A percentile compares a stretch with the other conserved stretches of the same genome.
Conservation (phyloP, 371 early-diverging fungal genomes). For the Nematocida sp. region DNA sequence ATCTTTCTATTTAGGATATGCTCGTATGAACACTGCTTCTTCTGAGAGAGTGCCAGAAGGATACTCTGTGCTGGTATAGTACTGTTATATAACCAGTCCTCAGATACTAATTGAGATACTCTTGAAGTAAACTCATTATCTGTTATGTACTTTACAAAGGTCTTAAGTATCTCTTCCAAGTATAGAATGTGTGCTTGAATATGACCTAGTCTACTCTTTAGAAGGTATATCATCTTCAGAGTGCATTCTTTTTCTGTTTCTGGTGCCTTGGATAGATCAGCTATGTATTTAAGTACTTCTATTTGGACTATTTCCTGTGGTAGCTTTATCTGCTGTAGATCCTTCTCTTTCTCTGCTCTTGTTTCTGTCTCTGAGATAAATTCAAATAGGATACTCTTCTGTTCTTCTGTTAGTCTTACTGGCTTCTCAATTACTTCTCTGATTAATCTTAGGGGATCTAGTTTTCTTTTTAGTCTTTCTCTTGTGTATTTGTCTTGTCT, state of each 20-base stretch:
- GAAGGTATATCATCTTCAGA: not conserved
- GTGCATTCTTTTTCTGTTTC: not conserved
- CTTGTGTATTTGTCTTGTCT: not conserved
- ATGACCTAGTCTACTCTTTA: not conserved
- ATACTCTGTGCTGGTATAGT: slow-evolving; percentile 31
- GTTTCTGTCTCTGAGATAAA: not conserved
- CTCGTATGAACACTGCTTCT: not conserved
- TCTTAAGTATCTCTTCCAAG: slow-evolving; percentile 14
- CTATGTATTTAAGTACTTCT: not conserved
- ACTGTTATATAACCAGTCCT: slow-evolving; percentile 21
- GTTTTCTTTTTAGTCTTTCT: slow-evolving; percentile 31
- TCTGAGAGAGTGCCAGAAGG: not conserved
- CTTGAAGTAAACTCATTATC: not conserved
- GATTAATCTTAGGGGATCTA: not conserved
- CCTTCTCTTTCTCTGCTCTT: not conserved
- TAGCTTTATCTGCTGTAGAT: too few relatives aligned
- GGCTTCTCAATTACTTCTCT: slow-evolving; percentile 9
- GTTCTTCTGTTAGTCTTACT: not conserved
- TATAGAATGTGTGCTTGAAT: slow-evolving; percentile 21
- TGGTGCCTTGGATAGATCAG: not conserved
- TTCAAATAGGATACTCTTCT: not conserved
- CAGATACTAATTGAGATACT: not conserved
- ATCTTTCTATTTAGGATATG: slow-evolving; percentile 10
- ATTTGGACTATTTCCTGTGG: not conserved
- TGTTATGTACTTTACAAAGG: not conserved